These are phyloP conservation scores for Bryum argenteum DNA, from an alignment of 225 moss, liverwort and hornwort species.

Conservation along the genomic window DNA sequence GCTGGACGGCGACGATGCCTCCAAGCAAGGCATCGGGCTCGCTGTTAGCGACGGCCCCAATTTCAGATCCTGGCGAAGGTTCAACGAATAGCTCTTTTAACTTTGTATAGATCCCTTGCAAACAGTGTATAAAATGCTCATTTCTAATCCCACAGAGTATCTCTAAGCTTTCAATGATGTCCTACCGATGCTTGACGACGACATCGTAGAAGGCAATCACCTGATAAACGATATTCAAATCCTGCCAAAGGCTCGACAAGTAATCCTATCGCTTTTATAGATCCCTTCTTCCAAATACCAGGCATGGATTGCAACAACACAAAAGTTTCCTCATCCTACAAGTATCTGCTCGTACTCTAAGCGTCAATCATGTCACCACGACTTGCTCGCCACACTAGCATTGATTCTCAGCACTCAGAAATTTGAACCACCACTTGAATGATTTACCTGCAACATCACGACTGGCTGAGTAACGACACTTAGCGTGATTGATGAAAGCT, in stretches of 20 bases:
- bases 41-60: constrained; percentile 57
- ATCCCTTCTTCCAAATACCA: neutral
- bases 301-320: no score
- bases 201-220: no score
- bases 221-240: constrained; percentile 34
- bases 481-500: no score
- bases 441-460: no score
- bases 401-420: no score
- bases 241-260: constrained; percentile 55
- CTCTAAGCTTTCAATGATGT: no score
- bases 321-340: neutral
- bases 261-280: constrained; percentile 17
- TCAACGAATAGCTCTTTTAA: constrained; percentile 32
- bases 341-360: constrained; percentile 21
- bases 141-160: neutral
- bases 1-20: constrained; percentile 47
- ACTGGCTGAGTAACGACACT: no score
- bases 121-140: constrained; percentile 17
- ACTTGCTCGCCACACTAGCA: no score
- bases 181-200: no score
- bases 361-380: neutral
- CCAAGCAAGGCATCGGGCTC: constrained; percentile 48
- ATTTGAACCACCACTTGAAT: no score
- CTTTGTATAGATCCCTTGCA: neutral
- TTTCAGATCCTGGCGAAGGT: constrained; percentile 59